Evolutionary conservation across 768 basidiomycete species (phyloP).

Genomic region (Pleurotus eryngii): DNA sequence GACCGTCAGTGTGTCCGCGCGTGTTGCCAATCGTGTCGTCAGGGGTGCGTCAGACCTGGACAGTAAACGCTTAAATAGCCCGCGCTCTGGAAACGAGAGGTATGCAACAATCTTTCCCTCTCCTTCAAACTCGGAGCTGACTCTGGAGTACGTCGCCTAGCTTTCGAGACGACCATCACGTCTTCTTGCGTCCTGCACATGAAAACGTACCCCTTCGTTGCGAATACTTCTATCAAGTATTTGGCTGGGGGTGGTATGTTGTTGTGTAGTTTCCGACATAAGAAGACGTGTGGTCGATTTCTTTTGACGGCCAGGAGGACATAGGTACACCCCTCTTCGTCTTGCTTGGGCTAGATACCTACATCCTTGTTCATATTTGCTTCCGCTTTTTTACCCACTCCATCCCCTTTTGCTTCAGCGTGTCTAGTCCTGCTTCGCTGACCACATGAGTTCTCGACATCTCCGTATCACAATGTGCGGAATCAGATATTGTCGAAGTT

Average conservation of each 20-base stretch:
- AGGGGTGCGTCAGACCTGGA: slow-evolving; percentile 2
- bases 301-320: not conserved
- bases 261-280: slow-evolving; percentile 9
- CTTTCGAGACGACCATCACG: slow-evolving; percentile 2
- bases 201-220: not conserved
- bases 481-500: too few species aligned
- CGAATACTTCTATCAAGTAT: not conserved
- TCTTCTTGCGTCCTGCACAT: slow-evolving; percentile 5
- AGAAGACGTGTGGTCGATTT: slow-evolving; percentile 6
- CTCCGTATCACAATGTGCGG: too few species aligned
- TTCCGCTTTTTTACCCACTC: too few species aligned
- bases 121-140: not conserved
- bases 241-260: slow-evolving; percentile 4
- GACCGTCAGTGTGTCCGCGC: not conserved
- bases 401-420: too few species aligned
- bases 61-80: not conserved
- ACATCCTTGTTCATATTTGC: too few species aligned
- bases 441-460: too few species aligned
- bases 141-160: not conserved
- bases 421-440: too few species aligned
- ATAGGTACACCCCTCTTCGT: too few species aligned
- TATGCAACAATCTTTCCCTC: not conserved
- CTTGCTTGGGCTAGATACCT: too few species aligned
- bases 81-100: not conserved
- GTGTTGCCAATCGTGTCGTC: not conserved